Percentiles rank a stretch among this genome's conserved stretches.
Conservation (phyloP, 2,329 filamentous ascomycete genomes). For the Sporothrix pseudoabietina region DNA sequence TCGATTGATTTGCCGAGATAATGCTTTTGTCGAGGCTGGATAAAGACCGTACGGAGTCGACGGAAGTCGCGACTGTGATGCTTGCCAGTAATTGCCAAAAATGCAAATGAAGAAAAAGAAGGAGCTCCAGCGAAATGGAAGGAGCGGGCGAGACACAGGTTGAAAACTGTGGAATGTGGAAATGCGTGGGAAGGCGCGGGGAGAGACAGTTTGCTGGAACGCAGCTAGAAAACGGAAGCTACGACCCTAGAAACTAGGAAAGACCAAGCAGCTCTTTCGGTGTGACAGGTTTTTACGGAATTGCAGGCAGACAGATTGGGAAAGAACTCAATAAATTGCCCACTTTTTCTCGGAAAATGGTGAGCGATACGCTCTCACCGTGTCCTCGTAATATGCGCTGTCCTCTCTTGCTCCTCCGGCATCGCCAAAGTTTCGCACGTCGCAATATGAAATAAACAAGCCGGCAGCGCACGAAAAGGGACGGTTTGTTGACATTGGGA, state of each 20-base stretch:
- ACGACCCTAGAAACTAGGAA: neutral
- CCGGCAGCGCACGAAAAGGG: neutral
- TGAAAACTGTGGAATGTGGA: constrained; percentile 5
- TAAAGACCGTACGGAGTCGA: no score
- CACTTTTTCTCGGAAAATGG: neutral
- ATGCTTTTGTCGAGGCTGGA: constrained; percentile 4
- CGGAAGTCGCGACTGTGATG: neutral
- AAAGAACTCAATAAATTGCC: constrained; percentile 1
- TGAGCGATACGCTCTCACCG: neutral
- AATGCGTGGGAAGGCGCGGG: constrained; percentile 8
- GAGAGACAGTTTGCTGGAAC: constrained; percentile 22
- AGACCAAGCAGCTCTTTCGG: neutral
- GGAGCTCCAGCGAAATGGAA: neutral
- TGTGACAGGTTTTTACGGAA: neutral
- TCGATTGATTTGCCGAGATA: constrained; percentile 6
- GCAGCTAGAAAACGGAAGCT: constrained; percentile 22
- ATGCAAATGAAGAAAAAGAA: neutral
- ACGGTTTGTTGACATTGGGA: constrained; percentile 32
- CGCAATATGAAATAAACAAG: constrained; percentile 25
- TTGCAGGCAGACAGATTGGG: constrained; percentile 11
- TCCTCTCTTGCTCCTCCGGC: neutral
- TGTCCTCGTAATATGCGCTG: neutral
- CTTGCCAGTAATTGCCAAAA: neutral
- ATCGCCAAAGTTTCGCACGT: constrained; percentile 9
- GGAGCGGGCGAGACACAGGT: neutral